A percentile compares a stretch with the other conserved stretches of the same genome.
Conservation (phyloP, 495 filamentous ascomycete genomes). For the Lasiosphaeriaceae sp. region DNA sequence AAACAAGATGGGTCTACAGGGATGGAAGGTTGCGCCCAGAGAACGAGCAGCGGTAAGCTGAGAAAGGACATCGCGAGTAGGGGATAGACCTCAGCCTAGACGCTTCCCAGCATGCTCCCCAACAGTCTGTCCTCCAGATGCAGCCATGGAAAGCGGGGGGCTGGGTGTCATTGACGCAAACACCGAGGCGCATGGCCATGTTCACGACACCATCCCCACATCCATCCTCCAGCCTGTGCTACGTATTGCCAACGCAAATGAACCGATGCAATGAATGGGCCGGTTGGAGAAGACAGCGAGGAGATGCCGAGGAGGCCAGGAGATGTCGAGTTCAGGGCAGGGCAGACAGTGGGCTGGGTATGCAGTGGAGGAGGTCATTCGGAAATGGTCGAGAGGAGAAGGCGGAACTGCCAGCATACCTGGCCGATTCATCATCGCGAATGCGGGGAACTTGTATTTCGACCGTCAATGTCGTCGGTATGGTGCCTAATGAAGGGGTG, state of each 20-base stretch:
- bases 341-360: conserved; percentile 33
- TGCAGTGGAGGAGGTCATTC: conserved; percentile 13
- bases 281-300: conserved; percentile 8
- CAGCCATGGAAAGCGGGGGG: background rate
- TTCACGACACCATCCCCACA: background rate
- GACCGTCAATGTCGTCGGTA: background rate
- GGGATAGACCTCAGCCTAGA: background rate
- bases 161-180: background rate
- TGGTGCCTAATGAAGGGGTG: background rate
- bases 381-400: conserved; percentile 15
- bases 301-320: background rate
- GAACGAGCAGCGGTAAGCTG: background rate
- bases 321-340: conserved; percentile 1
- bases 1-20: background rate
- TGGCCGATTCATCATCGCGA: conserved; percentile 53
- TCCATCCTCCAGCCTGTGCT: background rate
- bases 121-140: background rate
- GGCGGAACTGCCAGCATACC: conserved; percentile 38
- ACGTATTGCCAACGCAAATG: background rate
- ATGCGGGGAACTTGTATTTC: background rate
- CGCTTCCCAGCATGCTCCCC: background rate
- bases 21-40: background rate
- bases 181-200: background rate
- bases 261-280: background rate
- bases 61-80: background rate